phyloP scores from a whole-genome alignment of 257 asterid species.

The Schizonepeta tenuifolia region DNA sequence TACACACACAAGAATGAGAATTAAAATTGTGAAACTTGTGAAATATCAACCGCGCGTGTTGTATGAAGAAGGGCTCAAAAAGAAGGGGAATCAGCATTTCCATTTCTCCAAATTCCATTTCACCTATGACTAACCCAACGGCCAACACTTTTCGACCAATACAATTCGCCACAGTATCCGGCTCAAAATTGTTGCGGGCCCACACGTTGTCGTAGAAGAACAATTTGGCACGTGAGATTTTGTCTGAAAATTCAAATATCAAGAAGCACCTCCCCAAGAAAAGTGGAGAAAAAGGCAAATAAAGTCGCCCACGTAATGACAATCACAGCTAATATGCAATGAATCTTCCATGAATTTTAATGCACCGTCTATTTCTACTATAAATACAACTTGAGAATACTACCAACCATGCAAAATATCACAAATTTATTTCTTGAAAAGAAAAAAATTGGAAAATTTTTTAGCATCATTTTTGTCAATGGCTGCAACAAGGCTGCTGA shows the following conservation, averaged over 20 bases:
- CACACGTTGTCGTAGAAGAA: conserved; percentile 30
- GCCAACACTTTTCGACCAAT: conserved; percentile 32
- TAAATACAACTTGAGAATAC: conserved; percentile 25
- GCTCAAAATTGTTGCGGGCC: conserved; percentile 33
- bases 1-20: too few relatives aligned
- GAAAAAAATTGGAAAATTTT: not conserved
- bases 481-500: conserved; percentile 56
- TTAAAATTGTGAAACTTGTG: too few relatives aligned
- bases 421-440: not conserved
- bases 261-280: conserved; percentile 37
- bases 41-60: not conserved
- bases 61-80: not conserved
- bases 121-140: conserved; percentile 43
- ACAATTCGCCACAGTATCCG: conserved; percentile 40
- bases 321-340: conserved; percentile 48
- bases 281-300: conserved; percentile 39
- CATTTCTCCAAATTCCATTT: conserved; percentile 38
- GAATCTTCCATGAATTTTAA: conserved; percentile 56
- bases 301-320: conserved; percentile 27
- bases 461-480: conserved; percentile 27
- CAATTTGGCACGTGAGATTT: conserved; percentile 26
- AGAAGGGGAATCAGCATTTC: conserved; percentile 20
- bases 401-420: conserved; percentile 19
- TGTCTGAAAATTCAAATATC: conserved; percentile 30
- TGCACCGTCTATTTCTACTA: conserved; percentile 26